Evolutionary conservation across 176 grass and related monocot species (phyloP).

Genomic region (Leersia perrieri): DNA sequence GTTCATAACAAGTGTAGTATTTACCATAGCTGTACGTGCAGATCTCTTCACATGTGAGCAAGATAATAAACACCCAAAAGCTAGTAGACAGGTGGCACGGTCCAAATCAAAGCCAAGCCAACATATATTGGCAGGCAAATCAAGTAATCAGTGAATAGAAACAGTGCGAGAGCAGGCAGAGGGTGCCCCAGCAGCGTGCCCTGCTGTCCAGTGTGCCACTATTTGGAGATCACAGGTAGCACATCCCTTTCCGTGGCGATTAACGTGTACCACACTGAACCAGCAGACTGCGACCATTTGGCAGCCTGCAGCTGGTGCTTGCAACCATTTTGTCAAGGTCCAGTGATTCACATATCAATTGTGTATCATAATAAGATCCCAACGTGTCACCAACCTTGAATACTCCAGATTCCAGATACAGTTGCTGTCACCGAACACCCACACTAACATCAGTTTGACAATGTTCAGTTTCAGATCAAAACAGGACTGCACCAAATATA

Average conservation of each 20-base stretch:
- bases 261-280: constrained; percentile 20
- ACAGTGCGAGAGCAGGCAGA: constrained; percentile 18
- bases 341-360: constrained; percentile 33
- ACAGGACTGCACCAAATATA: not conserved
- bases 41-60: not conserved
- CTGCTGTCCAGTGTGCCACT: not conserved
- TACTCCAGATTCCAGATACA: not conserved
- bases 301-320: not conserved
- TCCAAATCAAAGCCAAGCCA: constrained; percentile 13
- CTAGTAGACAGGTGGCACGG: not conserved
- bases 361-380: constrained; percentile 29
- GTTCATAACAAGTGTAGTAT: not conserved
- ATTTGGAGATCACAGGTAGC: constrained; percentile 38
- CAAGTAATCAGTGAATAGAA: not conserved
- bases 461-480: constrained; percentile 3
- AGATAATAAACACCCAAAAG: not conserved
- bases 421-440: constrained; percentile 29
- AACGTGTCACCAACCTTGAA: constrained; percentile 24
- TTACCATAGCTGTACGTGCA: not conserved
- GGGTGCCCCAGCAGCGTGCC: not conserved
- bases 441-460: not conserved
- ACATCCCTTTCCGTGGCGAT: constrained; percentile 32
- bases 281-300: constrained; percentile 14
- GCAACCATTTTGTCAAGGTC: constrained; percentile 25
- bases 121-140: not conserved